Evolutionary conservation across 2,329 filamentous ascomycete species (phyloP), one percentile per base, ranked within the genome.

Genomic region (Massarina eburnea): DNA sequence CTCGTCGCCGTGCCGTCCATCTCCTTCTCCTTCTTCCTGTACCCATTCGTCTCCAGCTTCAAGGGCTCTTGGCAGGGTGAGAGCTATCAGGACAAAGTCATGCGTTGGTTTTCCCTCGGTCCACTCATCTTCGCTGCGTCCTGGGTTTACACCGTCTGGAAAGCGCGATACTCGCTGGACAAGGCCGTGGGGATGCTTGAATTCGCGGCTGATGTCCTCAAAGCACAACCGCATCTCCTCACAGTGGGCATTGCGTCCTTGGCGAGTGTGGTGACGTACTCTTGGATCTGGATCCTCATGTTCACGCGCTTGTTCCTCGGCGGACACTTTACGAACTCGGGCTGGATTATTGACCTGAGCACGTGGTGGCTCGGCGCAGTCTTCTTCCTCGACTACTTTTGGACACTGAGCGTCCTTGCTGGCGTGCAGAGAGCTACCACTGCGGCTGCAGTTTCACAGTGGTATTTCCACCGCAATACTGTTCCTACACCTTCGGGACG

Each of bases 271-370:
- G 88, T 96, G 8, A 74, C 83, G 12, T 97, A 91, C 87, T 96
- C 91, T 0, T 99, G 94, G 94, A 71, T 88, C 6, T 99, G 94
- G 94, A 83, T 97, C 57, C 84, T 85, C 59, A 96, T 99, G 91
- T 97, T 99, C 71, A 92, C 91, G 7, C 82, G 91, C 35, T 85
- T 97, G 47, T 99, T 99, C 70, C 83, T 97, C 48, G 90, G 89
- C n/a, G 94, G 94, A 0, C 88, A 91, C 68, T 84, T 92, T 54
- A 83, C 80, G 49, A 75, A 72, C 49, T 62, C 61, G 3, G 74
- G 85, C 33, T 96, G 95, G 71, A 81, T 95, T 61, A 90, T 97
- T 62, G 87, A 90, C 63, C 75, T 87, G 15, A 90, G 89, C 48
- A 96, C 86, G 60, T 97, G 92, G 92, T 96, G 91, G 89, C 78